phyloP scores from a whole-genome alignment of 306 rosid species.

The Quercus engelmannii region DNA sequence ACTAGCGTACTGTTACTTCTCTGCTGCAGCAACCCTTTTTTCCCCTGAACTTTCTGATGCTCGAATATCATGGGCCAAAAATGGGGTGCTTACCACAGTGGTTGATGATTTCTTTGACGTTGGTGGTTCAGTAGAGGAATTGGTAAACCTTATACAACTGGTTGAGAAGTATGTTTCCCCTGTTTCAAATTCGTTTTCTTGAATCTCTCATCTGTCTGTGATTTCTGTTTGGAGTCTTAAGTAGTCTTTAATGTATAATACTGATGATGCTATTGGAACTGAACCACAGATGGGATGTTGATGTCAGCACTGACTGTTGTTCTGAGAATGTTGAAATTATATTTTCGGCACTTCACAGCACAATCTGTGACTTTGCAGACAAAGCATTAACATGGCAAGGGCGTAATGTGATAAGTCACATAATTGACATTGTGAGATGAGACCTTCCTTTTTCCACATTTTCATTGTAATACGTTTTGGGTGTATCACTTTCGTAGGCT shows the following conservation, averaged over 20 bases:
- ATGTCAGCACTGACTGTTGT: slow-evolving; percentile 43
- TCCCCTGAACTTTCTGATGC: slow-evolving; percentile 69
- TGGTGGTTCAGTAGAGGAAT: slow-evolving; percentile 73
- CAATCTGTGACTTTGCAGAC: slow-evolving; percentile 64
- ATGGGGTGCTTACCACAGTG: slow-evolving; percentile 71
- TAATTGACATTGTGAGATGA: slow-evolving; percentile 61
- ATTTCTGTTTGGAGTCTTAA: not conserved
- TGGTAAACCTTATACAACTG: slow-evolving; percentile 60
- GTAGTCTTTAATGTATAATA: not conserved
- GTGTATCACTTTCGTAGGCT: not conserved
- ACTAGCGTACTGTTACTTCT: slow-evolving; percentile 68
- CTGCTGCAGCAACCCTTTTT: slow-evolving; percentile 61
- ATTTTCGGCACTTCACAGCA: slow-evolving; percentile 54
- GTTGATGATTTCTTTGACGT: slow-evolving; percentile 90
- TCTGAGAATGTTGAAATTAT: slow-evolving; percentile 71
- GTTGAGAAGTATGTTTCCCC: slow-evolving; percentile 57
- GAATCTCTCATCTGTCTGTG: not conserved
- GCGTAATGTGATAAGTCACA: slow-evolving; percentile 41
- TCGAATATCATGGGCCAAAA: slow-evolving; percentile 82
- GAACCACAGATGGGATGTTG: slow-evolving; percentile 77
- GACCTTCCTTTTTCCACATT: slow-evolving; percentile 16
- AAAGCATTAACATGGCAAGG: slow-evolving; percentile 57
- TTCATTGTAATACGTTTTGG: not conserved
- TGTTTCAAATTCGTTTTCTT: slow-evolving; percentile 3
- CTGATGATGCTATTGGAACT: slow-evolving; percentile 10